Conservation (phyloP, 768 basidiomycete species). For the Steccherinum ochraceum region DNA sequence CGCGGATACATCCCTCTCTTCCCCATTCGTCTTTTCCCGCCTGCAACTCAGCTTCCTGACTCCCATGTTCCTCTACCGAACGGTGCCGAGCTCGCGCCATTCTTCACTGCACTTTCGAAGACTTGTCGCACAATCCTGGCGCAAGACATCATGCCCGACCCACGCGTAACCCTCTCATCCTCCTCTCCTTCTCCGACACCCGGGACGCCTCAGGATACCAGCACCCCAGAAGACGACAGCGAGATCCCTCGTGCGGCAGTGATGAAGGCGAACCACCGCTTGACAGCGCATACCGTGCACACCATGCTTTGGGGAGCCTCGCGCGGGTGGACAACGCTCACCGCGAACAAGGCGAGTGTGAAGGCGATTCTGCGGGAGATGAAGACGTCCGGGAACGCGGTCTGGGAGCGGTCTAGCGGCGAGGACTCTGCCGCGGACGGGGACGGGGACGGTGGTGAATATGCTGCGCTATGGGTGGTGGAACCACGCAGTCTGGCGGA, state of each 20-base stretch:
- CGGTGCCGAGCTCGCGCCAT: constrained; percentile 21
- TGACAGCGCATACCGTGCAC: constrained; percentile 74
- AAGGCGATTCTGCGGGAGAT: constrained; percentile 69
- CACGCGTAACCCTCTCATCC: background rate
- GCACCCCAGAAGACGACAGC: constrained; percentile 3
- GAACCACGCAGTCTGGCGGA: constrained; percentile 80
- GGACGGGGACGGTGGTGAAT: constrained; percentile 7
- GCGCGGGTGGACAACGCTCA: constrained; percentile 79
- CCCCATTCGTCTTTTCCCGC: constrained; percentile 45
- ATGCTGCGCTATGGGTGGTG: constrained; percentile 62
- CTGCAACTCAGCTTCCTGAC: constrained; percentile 22
- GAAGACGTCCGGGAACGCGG: constrained; percentile 29
- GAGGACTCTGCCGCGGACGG: constrained; percentile 18
- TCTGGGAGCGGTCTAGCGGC: constrained; percentile 4
- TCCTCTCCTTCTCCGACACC: constrained; percentile 1
- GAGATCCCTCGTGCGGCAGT: constrained; percentile 50
- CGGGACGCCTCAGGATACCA: background rate
- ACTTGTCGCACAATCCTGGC: constrained; percentile 53
- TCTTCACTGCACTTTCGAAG: constrained; percentile 41
- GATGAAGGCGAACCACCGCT: constrained; percentile 46
- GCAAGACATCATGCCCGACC: constrained; percentile 28
- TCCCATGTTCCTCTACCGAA: background rate
- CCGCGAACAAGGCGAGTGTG: constrained; percentile 77
- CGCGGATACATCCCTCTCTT: constrained; percentile 48
- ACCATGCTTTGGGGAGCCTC: constrained; percentile 66